Evolutionary conservation across 2,329 filamentous ascomycete genomes (phyloP), one percentile per base, ranked within the genome.

Genomic region (Bipolaris victoriae): DNA sequence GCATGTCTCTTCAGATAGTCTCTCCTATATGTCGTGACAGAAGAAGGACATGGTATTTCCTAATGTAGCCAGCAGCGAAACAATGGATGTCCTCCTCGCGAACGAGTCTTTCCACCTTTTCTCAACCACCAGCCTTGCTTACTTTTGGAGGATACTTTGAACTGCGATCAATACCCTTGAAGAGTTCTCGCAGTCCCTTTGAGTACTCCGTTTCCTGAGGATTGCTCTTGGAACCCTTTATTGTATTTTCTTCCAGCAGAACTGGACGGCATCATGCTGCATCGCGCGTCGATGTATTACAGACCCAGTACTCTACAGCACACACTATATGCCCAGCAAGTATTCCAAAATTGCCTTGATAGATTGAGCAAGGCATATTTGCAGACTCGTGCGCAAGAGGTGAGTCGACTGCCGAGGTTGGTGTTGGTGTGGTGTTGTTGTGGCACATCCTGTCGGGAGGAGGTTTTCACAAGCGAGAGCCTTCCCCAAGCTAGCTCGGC

Each of bases 111-210:
- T 57, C 57, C 54, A 62, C 46, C 52, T 51, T 40, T 55, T 62
- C 50, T 58, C 57, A 52, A 53, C 51, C 52, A 52, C 61, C 50
- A 54, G 52, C 56, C 41, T 20, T 46, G 29, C 40, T 40, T 60
- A 10, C 20, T 69, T 20, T 69, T 48, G 67, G 67, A 69, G 67
- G 65, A 65, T 68, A 69, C 65, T 69, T 69, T 69, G 62, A 68
- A 69, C 67, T 64, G 67, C 58, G 63, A 64, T 69, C 67, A 66
- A 64, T 40, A 68, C 65, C 59, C 62, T 43, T 53, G 55, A 40
- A 50, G 59, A 58, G 63, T 63, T 69, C 65, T 67, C 63, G 63
- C 65, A 68, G 67, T 68, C 63, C 62, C 67, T 69, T 69, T 69
- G 67, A 69, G 67, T 66, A 52, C 67, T 69, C 67, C 67, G 47